phyloP scores from a whole-genome alignment of 441 rosid species.

The Jatropha multifida region DNA sequence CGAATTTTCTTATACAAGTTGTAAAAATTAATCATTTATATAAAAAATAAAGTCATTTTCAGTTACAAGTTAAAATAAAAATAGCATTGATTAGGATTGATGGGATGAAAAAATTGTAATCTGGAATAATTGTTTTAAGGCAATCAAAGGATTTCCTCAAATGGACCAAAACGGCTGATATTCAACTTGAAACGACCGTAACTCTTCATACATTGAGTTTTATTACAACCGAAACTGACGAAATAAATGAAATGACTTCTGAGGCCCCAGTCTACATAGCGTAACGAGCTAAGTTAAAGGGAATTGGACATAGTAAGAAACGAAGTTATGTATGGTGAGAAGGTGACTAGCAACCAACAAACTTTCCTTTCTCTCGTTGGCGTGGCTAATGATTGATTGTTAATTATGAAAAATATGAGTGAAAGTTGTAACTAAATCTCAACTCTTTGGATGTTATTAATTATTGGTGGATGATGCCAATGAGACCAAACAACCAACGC shows the following conservation, averaged over 20 bases:
- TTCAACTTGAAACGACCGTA: background rate
- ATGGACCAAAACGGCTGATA: background rate
- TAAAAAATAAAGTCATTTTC: background rate
- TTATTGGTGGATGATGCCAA: background rate
- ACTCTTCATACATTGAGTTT: too few relatives aligned
- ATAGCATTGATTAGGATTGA: background rate
- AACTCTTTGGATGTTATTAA: background rate
- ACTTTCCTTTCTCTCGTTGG: slow-evolving; percentile 12
- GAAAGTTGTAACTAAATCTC: background rate
- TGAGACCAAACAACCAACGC: background rate
- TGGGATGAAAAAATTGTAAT: background rate
- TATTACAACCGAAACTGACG: too few relatives aligned
- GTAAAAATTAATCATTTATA: too few relatives aligned
- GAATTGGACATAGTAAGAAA: background rate
- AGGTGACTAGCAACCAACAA: slow-evolving; percentile 29
- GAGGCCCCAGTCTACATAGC: background rate
- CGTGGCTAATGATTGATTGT: background rate
- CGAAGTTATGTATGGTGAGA: slow-evolving; percentile 19
- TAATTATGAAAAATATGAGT: background rate
- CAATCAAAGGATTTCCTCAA: background rate
- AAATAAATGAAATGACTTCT: too few relatives aligned
- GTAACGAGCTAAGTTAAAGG: background rate
- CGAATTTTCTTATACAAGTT: too few relatives aligned
- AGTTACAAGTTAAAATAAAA: background rate
- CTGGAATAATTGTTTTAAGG: background rate